Evolutionary conservation across 805 yeast species (phyloP).

Genomic region (Myxozyma kluyveri): DNA sequence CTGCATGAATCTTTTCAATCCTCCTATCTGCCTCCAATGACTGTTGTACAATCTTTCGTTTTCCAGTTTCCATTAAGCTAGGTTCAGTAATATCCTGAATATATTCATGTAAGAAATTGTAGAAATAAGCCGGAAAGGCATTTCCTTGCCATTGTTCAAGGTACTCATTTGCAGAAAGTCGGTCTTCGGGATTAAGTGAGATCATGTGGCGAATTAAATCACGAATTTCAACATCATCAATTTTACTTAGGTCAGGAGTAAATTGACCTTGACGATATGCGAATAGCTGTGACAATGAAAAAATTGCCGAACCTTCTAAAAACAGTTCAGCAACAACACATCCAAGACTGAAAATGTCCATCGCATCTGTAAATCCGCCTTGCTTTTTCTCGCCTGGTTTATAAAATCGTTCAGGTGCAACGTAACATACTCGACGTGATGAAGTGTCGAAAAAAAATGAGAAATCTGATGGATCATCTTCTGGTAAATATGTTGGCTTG

Average conservation of each 20-base stretch:
- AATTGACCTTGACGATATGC: constrained; percentile 71
- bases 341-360: constrained; percentile 62
- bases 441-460: constrained; percentile 91
- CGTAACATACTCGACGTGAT: constrained; percentile 77
- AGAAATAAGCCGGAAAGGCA: constrained; percentile 30
- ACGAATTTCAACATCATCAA: constrained; percentile 50
- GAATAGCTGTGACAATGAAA: constrained; percentile 82
- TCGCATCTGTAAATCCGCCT: constrained; percentile 50
- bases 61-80: constrained; percentile 20
- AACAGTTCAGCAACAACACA: constrained; percentile 90
- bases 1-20: constrained; percentile 57
- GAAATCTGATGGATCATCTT: constrained; percentile 88
- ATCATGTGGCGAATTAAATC: constrained; percentile 62
- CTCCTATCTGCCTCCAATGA: constrained; percentile 52
- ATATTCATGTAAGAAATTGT: constrained; percentile 64
- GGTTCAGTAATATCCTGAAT: constrained; percentile 45
- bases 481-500: constrained; percentile 84
- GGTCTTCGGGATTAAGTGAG: constrained; percentile 54
- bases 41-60: constrained; percentile 31
- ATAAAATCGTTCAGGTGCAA: constrained; percentile 88
- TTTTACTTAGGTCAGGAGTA: constrained; percentile 58
- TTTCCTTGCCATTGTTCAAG: constrained; percentile 44
- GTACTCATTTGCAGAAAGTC: constrained; percentile 56
- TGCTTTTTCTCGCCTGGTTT: constrained; percentile 35
- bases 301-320: constrained; percentile 80